Evolutionary conservation across 208 protist genomes (phyloP).

Genomic region (Crithidia sp.): DNA sequence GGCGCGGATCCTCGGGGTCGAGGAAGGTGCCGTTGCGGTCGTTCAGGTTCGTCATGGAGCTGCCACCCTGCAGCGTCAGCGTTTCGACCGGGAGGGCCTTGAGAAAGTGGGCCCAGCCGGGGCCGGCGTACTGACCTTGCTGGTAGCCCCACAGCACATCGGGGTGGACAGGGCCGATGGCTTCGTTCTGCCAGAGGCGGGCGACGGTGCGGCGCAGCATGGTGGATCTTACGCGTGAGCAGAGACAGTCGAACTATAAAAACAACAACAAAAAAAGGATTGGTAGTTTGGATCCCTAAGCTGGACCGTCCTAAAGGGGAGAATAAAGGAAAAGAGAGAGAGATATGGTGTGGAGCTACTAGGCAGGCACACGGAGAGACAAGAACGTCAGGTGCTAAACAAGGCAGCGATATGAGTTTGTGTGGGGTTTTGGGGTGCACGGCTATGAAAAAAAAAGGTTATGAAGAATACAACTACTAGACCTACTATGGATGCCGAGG

Average conservation of each 20-base stretch:
- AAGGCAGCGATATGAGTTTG: no score
- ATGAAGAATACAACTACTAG: no score
- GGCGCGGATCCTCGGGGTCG: conserved; percentile 85
- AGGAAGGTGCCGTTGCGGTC: conserved; percentile 76
- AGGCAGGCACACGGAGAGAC: no score
- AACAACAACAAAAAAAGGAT: not conserved
- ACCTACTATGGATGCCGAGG: no score
- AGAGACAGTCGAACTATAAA: not conserved
- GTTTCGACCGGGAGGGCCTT: conserved; percentile 77
- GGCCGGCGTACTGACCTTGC: conserved; percentile 82
- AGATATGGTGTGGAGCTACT: no score
- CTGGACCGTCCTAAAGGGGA: no score
- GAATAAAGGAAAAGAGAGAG: no score
- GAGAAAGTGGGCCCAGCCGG: conserved; percentile 77
- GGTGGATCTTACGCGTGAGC: not conserved
- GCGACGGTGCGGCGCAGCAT: conserved; percentile 76
- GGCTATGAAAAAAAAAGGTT: no score
- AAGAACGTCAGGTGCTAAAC: no score
- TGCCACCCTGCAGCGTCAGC: conserved; percentile 77
- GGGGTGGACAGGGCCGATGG: conserved; percentile 81
- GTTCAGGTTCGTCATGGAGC: conserved; percentile 79
- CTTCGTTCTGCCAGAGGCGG: conserved; percentile 46
- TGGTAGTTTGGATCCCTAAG: no score
- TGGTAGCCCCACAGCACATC: conserved; percentile 86
- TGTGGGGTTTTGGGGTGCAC: no score